Conservation (phyloP, 768 basidiomycete species). For the Megacollybia marginata region DNA sequence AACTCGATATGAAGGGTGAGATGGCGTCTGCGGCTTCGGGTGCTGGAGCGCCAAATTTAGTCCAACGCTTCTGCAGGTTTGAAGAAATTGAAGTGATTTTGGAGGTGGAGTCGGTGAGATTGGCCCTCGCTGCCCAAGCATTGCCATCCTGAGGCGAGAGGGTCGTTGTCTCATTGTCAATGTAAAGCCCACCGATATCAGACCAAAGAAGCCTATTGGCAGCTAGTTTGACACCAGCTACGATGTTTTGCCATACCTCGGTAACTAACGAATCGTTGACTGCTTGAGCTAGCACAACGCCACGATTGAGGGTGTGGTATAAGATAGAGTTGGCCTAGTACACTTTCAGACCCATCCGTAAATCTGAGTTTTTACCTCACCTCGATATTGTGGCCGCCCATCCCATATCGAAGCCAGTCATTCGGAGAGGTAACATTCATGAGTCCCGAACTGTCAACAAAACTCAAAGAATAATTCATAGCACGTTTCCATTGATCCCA, state of each 20-base stretch:
- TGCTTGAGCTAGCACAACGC: not conserved
- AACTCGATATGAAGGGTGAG: conserved; percentile 27
- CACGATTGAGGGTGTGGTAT: not conserved
- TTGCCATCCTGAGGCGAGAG: conserved; percentile 30
- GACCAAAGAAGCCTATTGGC: conserved; percentile 29
- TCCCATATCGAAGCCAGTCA: conserved; percentile 28
- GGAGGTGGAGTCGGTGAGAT: conserved; percentile 18
- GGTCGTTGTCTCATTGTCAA: conserved; percentile 27
- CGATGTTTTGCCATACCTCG: not conserved
- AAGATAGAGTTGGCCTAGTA: not conserved
- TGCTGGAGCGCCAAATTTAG: conserved; percentile 22
- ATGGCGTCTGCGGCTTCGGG: conserved; percentile 30
- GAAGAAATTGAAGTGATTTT: conserved; percentile 21
- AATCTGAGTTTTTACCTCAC: not conserved
- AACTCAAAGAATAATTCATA: conserved; percentile 21
- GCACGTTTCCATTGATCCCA: conserved; percentile 31
- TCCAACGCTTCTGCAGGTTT: conserved; percentile 27
- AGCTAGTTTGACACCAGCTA: conserved; percentile 15
- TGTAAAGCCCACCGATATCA: conserved; percentile 21
- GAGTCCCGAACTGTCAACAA: conserved; percentile 22
- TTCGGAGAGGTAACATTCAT: conserved; percentile 27
- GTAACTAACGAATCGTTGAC: not conserved
- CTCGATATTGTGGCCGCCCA: conserved; percentile 22
- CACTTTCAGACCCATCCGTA: not conserved
- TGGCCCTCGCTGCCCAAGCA: conserved; percentile 25